These are phyloP conservation scores for Magnaporthiopsis incrustans DNA, from an alignment of 2,329 filamentous ascomycete genomes.

Conservation along the genomic window DNA sequence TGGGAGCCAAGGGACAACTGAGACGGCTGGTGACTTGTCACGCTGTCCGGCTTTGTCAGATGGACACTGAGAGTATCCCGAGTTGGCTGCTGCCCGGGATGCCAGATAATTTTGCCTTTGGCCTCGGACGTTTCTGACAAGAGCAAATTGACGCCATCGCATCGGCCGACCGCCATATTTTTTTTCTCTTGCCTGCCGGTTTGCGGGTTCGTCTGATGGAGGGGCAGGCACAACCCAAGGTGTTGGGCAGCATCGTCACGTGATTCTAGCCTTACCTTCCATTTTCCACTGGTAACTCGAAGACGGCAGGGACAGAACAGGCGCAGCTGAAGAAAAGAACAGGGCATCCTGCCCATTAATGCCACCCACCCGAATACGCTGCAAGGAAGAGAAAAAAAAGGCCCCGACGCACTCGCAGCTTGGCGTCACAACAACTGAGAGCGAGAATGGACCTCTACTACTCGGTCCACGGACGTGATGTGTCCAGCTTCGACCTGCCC, in stretches of 20 bases:
- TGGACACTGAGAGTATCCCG: not conserved
- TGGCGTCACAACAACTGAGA: not conserved
- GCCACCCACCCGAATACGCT: not conserved
- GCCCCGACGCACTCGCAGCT: constrained; percentile 26
- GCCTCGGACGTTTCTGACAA: not conserved
- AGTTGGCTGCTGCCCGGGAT: not conserved
- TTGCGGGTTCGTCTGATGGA: not conserved
- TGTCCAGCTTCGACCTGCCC: constrained; percentile 50
- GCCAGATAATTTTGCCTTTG: not conserved
- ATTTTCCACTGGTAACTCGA: not conserved
- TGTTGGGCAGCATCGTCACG: not conserved
- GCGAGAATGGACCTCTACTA: constrained; percentile 34
- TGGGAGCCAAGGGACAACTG: not conserved
- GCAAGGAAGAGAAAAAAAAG: not conserved
- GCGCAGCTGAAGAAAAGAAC: too few species aligned
- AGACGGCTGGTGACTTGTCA: not conserved
- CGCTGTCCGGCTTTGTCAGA: not conserved
- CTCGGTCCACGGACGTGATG: constrained; percentile 50
- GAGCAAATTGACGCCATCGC: too few species aligned
- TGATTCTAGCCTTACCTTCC: not conserved
- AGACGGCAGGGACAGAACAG: not conserved
- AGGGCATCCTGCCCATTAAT: too few species aligned
- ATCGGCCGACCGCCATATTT: too few species aligned
- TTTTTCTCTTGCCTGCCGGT: not conserved
- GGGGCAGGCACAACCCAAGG: constrained; percentile 17